Conservation (phyloP, 805 yeast genomes). For the Cyberlindnera maclurae region DNA sequence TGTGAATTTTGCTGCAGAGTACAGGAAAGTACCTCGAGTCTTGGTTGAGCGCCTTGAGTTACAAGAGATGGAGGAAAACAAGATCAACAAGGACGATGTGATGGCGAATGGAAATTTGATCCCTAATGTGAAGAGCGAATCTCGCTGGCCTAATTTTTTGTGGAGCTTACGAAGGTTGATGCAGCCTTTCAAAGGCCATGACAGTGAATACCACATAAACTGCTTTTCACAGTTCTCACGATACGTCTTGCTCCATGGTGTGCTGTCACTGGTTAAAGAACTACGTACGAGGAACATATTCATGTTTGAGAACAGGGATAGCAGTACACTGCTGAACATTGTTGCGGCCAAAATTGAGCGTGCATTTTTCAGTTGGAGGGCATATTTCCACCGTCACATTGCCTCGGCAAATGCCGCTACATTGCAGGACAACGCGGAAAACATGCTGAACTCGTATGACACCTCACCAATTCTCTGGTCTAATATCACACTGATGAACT, state of each 20-base stretch:
- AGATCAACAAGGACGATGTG: conserved; percentile 10
- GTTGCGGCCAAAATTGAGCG: conserved; percentile 25
- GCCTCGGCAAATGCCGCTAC: conserved; percentile 16
- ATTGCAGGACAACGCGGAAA: conserved; percentile 1
- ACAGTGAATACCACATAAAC: conserved; percentile 27
- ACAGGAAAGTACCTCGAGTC: conserved; percentile 24
- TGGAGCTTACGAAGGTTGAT: conserved; percentile 28
- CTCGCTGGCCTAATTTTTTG: conserved; percentile 31
- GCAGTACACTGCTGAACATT: conserved; percentile 14
- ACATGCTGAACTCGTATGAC: conserved; percentile 25
- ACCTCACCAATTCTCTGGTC: conserved; percentile 30
- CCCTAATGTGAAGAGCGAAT: conserved; percentile 25
- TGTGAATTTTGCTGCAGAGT: conserved; percentile 19
- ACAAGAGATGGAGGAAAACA: conserved; percentile 2
- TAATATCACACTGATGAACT: conserved; percentile 23
- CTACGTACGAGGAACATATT: conserved; percentile 21
- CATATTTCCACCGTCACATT: conserved; percentile 29
- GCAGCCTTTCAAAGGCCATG: conserved; percentile 25
- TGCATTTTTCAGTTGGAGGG: conserved; percentile 29
- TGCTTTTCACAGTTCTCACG: conserved; percentile 31
- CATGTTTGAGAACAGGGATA: conserved; percentile 17
- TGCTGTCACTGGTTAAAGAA: conserved; percentile 23
- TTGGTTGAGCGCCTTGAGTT: conserved; percentile 6
- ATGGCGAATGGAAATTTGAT: conserved; percentile 13
- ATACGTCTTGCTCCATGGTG: conserved; percentile 29